Conservation (phyloP, 1,284 basidiomycete species). For the Microbotryum saponariae region DNA sequence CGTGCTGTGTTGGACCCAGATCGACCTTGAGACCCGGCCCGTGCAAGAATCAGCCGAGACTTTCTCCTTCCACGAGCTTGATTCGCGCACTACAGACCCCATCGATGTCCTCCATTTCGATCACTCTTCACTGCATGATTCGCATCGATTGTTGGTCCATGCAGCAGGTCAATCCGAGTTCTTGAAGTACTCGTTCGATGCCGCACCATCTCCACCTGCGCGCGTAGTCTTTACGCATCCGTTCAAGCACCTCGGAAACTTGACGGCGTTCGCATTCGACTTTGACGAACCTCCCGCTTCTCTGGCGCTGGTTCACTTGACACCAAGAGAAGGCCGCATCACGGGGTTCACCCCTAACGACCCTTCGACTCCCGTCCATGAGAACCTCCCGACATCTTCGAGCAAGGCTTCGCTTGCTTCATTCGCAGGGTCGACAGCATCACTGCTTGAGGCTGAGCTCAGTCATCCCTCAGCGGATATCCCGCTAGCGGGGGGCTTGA, state of each 20-base stretch:
- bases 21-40: slow-evolving; percentile 2
- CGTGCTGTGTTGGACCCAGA: slow-evolving; percentile 13
- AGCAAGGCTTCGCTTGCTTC: neutral
- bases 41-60: neutral
- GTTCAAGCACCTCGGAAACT: slow-evolving; percentile 2
- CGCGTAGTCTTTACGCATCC: slow-evolving; percentile 14
- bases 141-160: slow-evolving; percentile 11
- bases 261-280: slow-evolving; percentile 27
- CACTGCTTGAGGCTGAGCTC: neutral
- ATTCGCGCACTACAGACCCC: neutral
- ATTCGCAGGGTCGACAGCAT: neutral
- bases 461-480: neutral
- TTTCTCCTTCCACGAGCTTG: neutral
- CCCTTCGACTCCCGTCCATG: too few species aligned
- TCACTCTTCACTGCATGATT: too few species aligned
- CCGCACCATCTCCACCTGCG: too few species aligned
- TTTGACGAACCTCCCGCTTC: slow-evolving; percentile 13
- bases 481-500: neutral
- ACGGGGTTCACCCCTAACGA: neutral
- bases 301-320: neutral
- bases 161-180: neutral
- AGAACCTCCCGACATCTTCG: neutral
- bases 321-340: slow-evolving; percentile 2
- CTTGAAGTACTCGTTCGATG: slow-evolving; percentile 4
- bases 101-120: neutral